Conservation (phyloP, 1,284 basidiomycete species). For the Leccinum subfulvum region DNA sequence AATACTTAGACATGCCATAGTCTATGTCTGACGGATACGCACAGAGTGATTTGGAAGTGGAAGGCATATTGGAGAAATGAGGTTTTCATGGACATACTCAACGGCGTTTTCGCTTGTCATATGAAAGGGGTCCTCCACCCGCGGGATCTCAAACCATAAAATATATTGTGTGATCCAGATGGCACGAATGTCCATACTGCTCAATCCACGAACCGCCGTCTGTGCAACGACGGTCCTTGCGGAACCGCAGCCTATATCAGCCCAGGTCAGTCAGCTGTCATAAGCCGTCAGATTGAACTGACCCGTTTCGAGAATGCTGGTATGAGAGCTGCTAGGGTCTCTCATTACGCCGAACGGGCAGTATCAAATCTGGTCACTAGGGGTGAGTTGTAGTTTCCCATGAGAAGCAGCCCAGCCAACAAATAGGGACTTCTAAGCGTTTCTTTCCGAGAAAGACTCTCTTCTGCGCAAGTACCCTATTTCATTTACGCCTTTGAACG, state of each 20-base stretch:
- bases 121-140: not conserved
- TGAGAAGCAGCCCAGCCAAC: constrained; percentile 76
- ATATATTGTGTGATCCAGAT: not conserved
- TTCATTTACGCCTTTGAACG: constrained; percentile 48
- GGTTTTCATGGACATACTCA: not conserved
- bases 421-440: constrained; percentile 75
- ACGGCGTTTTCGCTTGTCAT: not conserved
- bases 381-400: constrained; percentile 80
- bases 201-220: not conserved
- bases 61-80: not conserved
- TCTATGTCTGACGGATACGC: not conserved
- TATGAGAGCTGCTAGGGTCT: not conserved
- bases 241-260: not conserved
- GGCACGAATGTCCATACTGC: not conserved
- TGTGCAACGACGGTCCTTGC: not conserved
- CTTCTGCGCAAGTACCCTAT: constrained; percentile 70
- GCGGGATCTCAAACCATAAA: not conserved
- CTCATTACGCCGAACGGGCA: constrained; percentile 58
- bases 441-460: constrained; percentile 61
- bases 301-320: constrained; percentile 58
- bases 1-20: not conserved
- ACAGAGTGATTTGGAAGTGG: not conserved
- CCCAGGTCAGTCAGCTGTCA: constrained; percentile 50
- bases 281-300: not conserved
- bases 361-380: constrained; percentile 78